These are phyloP conservation scores for Coniochaeta sp. DNA, from an alignment of 2,329 filamentous ascomycete species.

Conservation along the genomic window DNA sequence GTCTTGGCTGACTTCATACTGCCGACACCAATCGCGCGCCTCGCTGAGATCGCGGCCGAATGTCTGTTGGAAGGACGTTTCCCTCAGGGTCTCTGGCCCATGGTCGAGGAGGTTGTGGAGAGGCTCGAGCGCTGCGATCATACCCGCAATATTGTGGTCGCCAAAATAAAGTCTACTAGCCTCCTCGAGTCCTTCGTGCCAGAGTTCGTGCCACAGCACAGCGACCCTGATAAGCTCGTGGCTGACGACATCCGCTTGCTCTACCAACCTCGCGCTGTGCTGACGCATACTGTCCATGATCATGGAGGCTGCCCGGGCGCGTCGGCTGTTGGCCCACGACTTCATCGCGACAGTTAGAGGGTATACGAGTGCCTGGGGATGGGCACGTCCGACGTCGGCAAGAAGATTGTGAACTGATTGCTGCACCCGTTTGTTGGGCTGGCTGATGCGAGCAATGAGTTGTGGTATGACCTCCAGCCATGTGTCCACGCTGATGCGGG, in stretches of 20 bases:
- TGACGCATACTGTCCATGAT: slow-evolving; percentile 99
- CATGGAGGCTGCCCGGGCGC: slow-evolving; percentile 79
- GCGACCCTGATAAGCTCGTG: slow-evolving; percentile 95
- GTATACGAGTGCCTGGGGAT: slow-evolving; percentile 95
- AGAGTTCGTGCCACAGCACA: slow-evolving; percentile 96
- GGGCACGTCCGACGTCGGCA: slow-evolving; percentile 84
- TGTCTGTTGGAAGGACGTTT: slow-evolving; percentile 95
- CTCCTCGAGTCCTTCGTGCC: slow-evolving; percentile 97
- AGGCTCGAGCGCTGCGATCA: slow-evolving; percentile 86
- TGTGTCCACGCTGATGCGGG: slow-evolving; percentile 89
- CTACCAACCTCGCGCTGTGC: slow-evolving; percentile 85
- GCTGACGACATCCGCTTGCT: slow-evolving; percentile 92
- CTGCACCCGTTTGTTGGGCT: slow-evolving; percentile 82
- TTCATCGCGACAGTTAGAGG: slow-evolving; percentile 98
- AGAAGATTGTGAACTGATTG: slow-evolving; percentile 88
- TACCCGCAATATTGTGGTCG: slow-evolving; percentile 94
- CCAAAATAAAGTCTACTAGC: slow-evolving; percentile 95
- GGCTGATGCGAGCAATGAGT: slow-evolving; percentile 93
- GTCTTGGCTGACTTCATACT: slow-evolving; percentile 83
- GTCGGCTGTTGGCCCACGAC: slow-evolving; percentile 70
- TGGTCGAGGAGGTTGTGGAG: slow-evolving; percentile 86
- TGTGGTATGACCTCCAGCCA: slow-evolving; percentile 99
- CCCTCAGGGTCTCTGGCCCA: slow-evolving; percentile 85
- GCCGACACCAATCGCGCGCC: slow-evolving; percentile 90
- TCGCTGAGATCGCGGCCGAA: slow-evolving; percentile 94